Evolutionary conservation across 768 basidiomycete genomes (phyloP), one percentile per base, ranked within the genome.

Genomic region (Crucibulum laeve): DNA sequence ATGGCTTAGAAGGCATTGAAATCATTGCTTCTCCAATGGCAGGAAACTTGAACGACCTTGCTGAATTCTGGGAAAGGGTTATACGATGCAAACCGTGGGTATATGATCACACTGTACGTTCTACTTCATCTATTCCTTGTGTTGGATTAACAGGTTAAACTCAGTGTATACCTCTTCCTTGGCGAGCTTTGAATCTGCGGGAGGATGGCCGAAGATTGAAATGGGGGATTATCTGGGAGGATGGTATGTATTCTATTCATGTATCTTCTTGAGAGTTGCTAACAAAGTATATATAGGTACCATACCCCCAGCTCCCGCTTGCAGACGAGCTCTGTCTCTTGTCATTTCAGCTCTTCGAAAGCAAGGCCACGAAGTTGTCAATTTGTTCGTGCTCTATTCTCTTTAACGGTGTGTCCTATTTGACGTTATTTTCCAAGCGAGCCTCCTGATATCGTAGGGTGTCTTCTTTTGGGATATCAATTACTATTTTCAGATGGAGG

Each of bases 1-100:
- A 65, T 37, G 85, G 84, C 1, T 62, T 82, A 43, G 81, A 85
- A 51, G 74, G 74, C 3, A 50, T 87, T 7, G 74, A 71, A 0
- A 60, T 75, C 11, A 62, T 79, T 13, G 67, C 73, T 30, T 70
- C 79, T 17, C 83, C 85, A 1, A 77, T 87, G 74, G 76, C 83
- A 2, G 64, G 67, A 30, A 80, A 67, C n/a, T 63, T 84, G 28
- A 73, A 71, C 13, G 82, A 86, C 55, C 59, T 87, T 26, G 72
- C 75, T 39, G 77, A 80, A 42, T 80, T 85, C 57, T 85, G 79
- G 79, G 76, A 75, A 49, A 68, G 78, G 11, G 67, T 86, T 5
- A 67, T 84, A 17, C 63, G 63, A 35, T 77, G 77, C 59, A 73
- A 74, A 43, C 81, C 84, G 13, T 86, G 83, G 82, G 66, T 70